A percentile compares a stretch with the other conserved stretches of the same genome.
Conservation (phyloP, 208 protist species). For the Crithidia expoeki region DNA sequence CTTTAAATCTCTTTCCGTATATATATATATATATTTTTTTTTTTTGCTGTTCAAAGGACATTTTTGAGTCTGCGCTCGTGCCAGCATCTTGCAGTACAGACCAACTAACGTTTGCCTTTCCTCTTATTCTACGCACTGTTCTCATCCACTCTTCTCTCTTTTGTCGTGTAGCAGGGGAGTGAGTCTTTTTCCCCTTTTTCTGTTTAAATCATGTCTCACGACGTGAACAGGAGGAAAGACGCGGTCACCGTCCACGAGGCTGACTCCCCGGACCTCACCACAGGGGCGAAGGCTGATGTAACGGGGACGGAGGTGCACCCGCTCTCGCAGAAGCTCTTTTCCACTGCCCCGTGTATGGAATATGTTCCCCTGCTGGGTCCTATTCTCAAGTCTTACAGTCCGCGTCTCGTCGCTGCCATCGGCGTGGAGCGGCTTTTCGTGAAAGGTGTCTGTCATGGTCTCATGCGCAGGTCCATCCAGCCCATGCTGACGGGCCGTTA, state of each 20-base stretch:
- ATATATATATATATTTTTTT: too few species aligned
- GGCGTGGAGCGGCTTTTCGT: conserved; percentile 43
- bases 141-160: too few species aligned
- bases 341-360: neutral
- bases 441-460: conserved; percentile 50
- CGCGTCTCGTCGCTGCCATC: neutral
- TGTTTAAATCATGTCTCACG: neutral
- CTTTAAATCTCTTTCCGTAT: too few species aligned
- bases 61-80: too few species aligned
- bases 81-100: too few species aligned
- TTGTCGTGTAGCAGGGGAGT: neutral
- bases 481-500: conserved; percentile 56
- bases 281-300: neutral
- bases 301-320: neutral
- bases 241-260: neutral
- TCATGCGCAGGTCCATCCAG: conserved; percentile 40
- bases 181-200: neutral
- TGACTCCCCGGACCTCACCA: neutral
- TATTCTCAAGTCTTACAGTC: conserved; percentile 7
- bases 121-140: neutral
- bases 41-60: too few species aligned
- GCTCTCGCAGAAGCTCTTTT: conserved; percentile 4
- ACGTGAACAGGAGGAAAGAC: neutral
- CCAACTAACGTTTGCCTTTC: too few species aligned
- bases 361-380: neutral